These are phyloP conservation scores for Phialophora macrospora DNA, from an alignment of 2,329 filamentous ascomycete species.

Conservation along the genomic window DNA sequence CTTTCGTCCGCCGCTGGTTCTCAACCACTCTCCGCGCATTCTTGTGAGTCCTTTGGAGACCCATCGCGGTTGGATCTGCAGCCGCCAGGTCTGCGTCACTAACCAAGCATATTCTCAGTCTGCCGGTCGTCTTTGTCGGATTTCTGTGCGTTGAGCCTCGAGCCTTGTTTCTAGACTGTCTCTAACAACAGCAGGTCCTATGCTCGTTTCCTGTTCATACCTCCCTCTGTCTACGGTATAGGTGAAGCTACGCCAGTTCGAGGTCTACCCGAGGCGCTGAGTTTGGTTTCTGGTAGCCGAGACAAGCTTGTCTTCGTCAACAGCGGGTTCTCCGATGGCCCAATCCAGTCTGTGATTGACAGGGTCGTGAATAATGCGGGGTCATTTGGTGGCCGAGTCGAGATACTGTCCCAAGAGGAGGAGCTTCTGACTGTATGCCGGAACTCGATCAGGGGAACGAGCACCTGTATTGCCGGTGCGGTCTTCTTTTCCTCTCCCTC, in stretches of 20 bases:
- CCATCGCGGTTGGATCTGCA: background rate
- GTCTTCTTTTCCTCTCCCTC: constrained; percentile 76
- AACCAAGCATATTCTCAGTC: constrained; percentile 24
- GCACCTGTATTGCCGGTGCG: constrained; percentile 73
- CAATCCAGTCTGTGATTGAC: constrained; percentile 73
- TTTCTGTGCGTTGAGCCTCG: constrained; percentile 44
- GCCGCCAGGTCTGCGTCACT: background rate
- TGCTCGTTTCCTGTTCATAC: constrained; percentile 81
- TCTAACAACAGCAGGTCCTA: constrained; percentile 61
- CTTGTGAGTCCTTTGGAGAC: constrained; percentile 39
- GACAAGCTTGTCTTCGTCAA: constrained; percentile 79
- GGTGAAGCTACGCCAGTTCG: constrained; percentile 65
- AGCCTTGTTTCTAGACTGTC: background rate
- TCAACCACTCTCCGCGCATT: constrained; percentile 62
- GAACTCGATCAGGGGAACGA: constrained; percentile 68
- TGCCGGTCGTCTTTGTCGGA: constrained; percentile 60
- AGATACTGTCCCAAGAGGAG: constrained; percentile 60
- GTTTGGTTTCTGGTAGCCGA: constrained; percentile 61
- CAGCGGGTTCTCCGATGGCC: constrained; percentile 69
- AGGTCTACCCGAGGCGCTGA: constrained; percentile 67
- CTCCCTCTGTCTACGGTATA: constrained; percentile 76
- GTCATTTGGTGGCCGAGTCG: constrained; percentile 60
- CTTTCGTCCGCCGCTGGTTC: constrained; percentile 59
- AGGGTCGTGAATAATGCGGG: constrained; percentile 63
- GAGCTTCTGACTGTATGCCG: constrained; percentile 68